These are phyloP conservation scores for Cytospora piceicola DNA, from an alignment of 2,329 filamentous ascomycete genomes.

Conservation along the genomic window DNA sequence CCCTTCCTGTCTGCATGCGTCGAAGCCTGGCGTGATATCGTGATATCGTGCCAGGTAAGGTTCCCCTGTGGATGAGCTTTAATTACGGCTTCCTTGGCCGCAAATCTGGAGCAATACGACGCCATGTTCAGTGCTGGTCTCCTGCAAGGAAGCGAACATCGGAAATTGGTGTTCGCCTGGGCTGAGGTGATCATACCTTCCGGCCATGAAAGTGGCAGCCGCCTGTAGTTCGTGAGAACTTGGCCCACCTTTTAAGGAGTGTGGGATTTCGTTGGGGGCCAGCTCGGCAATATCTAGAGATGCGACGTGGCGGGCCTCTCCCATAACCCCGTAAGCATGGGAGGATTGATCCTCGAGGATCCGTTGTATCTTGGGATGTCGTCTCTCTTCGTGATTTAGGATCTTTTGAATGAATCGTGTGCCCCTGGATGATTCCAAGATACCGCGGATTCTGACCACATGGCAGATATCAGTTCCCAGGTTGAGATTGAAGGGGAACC, in stretches of 20 bases:
- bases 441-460: constrained; percentile 64
- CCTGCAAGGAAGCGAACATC: not conserved
- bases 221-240: constrained; percentile 39
- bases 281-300: too few species aligned
- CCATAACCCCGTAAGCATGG: not conserved
- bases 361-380: constrained; percentile 24
- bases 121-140: not conserved
- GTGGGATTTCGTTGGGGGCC: not conserved
- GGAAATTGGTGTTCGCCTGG: not conserved
- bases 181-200: constrained; percentile 43
- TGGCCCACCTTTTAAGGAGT: constrained; percentile 25
- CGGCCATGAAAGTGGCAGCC: constrained; percentile 48
- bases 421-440: constrained; percentile 54
- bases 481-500: constrained; percentile 67
- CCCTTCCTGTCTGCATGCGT: constrained; percentile 21
- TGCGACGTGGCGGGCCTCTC: not conserved
- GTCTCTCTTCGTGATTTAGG: constrained; percentile 48
- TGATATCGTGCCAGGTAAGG: constrained; percentile 66
- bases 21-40: constrained; percentile 40
- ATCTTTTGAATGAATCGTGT: constrained; percentile 53
- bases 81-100: constrained; percentile 75
- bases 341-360: not conserved
- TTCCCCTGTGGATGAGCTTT: constrained; percentile 68
- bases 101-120: constrained; percentile 52
- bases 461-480: constrained; percentile 82